These are phyloP conservation scores for Sclerotinia minor DNA, from an alignment of 2,329 filamentous ascomycete species.

Conservation along the genomic window DNA sequence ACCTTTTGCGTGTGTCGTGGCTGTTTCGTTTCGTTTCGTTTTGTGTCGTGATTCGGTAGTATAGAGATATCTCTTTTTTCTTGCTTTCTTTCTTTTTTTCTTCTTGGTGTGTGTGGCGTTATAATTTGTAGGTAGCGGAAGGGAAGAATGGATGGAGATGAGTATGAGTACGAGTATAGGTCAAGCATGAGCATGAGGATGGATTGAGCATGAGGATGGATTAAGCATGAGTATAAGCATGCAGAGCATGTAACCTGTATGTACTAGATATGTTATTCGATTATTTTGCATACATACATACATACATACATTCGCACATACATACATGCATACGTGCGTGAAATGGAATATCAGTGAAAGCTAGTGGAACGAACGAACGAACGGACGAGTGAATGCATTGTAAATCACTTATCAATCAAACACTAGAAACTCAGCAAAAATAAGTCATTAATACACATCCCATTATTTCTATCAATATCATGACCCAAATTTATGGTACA, in stretches of 20 bases:
- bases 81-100: not conserved
- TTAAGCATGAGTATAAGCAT: not conserved
- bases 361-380: too few relatives aligned
- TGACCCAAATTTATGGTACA: constrained; percentile 9
- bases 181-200: not conserved
- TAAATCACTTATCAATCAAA: not conserved
- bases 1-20: not conserved
- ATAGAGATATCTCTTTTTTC: not conserved
- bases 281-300: not conserved
- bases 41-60: not conserved
- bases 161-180: not conserved
- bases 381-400: not conserved
- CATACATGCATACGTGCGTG: too few relatives aligned
- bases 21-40: not conserved
- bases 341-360: not conserved
- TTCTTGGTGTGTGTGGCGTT: not conserved
- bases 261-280: not conserved
- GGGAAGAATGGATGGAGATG: not conserved
- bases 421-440: not conserved
- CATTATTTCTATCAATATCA: constrained; percentile 18
- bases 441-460: constrained; percentile 5
- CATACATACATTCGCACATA: too few relatives aligned
- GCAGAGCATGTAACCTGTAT: not conserved
- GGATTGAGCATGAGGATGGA: too few relatives aligned
- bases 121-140: not conserved